A percentile compares a stretch with the other conserved stretches of the same genome.
phyloP scores from a whole-genome alignment of 73 alveolate species.

The Tetrahymena borealis region DNA sequence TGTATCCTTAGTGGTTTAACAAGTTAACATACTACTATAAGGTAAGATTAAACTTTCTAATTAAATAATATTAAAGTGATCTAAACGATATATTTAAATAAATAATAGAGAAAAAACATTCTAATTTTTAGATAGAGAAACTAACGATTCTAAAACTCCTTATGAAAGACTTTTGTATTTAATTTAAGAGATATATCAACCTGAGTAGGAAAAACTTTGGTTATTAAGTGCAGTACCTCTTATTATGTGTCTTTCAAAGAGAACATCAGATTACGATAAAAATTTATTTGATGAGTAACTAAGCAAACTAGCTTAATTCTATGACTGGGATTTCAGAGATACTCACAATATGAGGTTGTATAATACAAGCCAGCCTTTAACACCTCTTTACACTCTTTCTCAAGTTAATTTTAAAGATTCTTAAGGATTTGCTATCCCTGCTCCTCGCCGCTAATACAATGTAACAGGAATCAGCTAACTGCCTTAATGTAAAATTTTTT shows the following conservation, averaged over 20 bases:
- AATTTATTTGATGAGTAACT: constrained; percentile 21
- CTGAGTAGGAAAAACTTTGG: constrained; percentile 27
- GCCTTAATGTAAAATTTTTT: background rate
- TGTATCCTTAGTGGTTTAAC: background rate
- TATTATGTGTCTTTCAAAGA: constrained; percentile 14
- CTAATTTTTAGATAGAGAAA: background rate
- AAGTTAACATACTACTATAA: background rate
- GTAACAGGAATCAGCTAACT: background rate
- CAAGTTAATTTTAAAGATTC: background rate
- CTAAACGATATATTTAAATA: too few relatives aligned
- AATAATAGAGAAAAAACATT: background rate
- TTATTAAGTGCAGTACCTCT: constrained; percentile 29
- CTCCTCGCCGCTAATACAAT: background rate
- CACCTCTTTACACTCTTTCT: background rate
- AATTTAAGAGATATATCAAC: constrained; percentile 33
- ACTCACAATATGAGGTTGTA: background rate
- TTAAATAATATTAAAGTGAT: background rate
- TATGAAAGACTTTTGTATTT: constrained; percentile 21
- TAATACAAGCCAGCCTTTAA: background rate
- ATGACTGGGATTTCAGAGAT: constrained; percentile 22
- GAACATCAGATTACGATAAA: constrained; percentile 29
- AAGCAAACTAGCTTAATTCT: constrained; percentile 25
- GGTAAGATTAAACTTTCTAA: background rate
- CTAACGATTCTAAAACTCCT: background rate
- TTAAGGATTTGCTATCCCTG: background rate